Conservation (phyloP, 2,329 filamentous ascomycete species). For the Amphichorda felina region DNA sequence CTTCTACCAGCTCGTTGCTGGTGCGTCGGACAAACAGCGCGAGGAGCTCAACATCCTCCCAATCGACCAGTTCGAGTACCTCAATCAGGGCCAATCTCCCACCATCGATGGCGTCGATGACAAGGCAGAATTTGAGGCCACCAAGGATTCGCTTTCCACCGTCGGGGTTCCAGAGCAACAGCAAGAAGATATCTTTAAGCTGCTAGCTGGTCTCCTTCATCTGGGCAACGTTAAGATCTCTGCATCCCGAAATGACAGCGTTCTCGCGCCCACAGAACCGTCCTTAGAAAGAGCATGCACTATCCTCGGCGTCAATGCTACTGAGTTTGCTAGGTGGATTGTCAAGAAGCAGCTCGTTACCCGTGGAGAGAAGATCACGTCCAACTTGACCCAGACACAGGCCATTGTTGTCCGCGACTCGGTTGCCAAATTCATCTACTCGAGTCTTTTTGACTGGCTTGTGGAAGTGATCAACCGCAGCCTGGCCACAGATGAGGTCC, state of each 20-base stretch:
- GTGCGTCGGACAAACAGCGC: conserved; percentile 73
- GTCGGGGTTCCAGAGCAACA: conserved; percentile 69
- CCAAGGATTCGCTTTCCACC: conserved; percentile 72
- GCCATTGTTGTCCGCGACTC: conserved; percentile 92
- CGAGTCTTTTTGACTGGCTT: conserved; percentile 95
- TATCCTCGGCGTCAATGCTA: conserved; percentile 76
- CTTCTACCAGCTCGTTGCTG: conserved; percentile 93
- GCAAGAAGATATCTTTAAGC: conserved; percentile 77
- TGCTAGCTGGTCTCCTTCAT: conserved; percentile 84
- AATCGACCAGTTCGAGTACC: conserved; percentile 86
- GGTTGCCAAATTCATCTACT: conserved; percentile 97
- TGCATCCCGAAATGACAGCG: conserved; percentile 78
- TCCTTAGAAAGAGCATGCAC: conserved; percentile 69
- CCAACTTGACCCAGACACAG: conserved; percentile 87
- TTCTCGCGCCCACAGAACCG: conserved; percentile 69
- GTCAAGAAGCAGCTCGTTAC: conserved; percentile 98
- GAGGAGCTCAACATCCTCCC: conserved; percentile 69
- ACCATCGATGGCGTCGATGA: conserved; percentile 92
- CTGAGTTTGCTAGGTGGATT: conserved; percentile 92
- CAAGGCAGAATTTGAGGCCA: conserved; percentile 84
- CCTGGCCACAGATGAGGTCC: conserved; percentile 77
- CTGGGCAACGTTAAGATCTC: conserved; percentile 95
- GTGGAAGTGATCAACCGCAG: conserved; percentile 94
- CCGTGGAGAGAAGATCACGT: conserved; percentile 93
- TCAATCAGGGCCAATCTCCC: conserved; percentile 89